Base-by-base conservation (phyloP, 1,284 basidiomycete genomes). In the Singerocomus inundabilis region DNA sequence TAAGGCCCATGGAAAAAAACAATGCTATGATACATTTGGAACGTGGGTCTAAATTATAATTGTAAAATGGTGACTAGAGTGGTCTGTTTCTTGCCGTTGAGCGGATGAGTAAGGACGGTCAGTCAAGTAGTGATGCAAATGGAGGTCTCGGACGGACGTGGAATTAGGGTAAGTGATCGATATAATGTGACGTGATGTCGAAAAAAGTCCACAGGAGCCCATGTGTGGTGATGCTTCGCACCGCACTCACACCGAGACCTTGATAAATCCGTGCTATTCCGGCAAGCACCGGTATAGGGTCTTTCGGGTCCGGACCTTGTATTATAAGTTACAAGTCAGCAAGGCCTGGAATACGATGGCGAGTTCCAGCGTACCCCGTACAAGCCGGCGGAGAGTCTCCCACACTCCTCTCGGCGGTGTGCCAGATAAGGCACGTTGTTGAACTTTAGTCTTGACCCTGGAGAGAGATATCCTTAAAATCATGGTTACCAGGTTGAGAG, bases 381-480 rank as follows among this genome's bases (percentile, higher is more conserved):
- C 76, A 39, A 96, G 77, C 28, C 90, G 82, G 55, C 73, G 73
- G 47, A 94, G 76, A 6, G 93, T 93, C 68, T 88, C 84, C 63
- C 74, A 77, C 15, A 85, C 76, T 35, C 84, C 79, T 52, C 85
- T 80, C 55, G 83, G 79, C 39, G 75, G 77, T 55, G 86, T 81
- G 38, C 88, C 88, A 5, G 91, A 87, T 31, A 97, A 74, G 12
- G 91, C 85, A 46, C 93, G 84, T 62, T 94, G 88, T 66, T 97
- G 93, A 31, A 95, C 79, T 65, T 94, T 93, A 0, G 93, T 96
- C 73, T 97, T 97, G 49, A 96, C 90, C 46, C 93, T 90, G 59
- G 59, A 67, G 13, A 37, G 32, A 36, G 33, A 39, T 26, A 34
- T 42, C 37, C 43, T 16, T 24, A 9, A 7, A 45, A 16, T 40